Evolutionary conservation across 2,329 filamentous ascomycete species (phyloP), one percentile per base, ranked within the genome.

Genomic region (Teratosphaeria nubilosa): DNA sequence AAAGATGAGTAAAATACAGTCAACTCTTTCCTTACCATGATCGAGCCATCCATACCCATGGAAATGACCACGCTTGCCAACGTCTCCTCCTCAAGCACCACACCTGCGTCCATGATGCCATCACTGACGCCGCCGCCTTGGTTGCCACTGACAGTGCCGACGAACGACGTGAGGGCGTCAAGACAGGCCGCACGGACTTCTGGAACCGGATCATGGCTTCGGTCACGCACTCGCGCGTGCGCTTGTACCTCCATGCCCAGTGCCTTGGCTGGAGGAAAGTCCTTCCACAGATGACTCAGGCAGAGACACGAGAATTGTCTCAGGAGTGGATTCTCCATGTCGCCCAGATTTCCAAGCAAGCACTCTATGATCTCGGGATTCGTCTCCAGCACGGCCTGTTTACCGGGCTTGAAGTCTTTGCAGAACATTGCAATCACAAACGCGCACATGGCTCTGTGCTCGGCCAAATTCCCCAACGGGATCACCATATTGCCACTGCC

Each of bases 401-500:
- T 91, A 1, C 92, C 94, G 62, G 94, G 90, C 63, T 87, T 88
- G 73, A 96, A 96, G 63, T 88, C 88, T 70, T 94, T 95, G 82
- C 94, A 99, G 62, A 99, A 90, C 82, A 96, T 95, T 27, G 92
- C 88, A 50, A 97, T 84, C 61, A 99, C 96, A 70, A 99, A 99
- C 1, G 94, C 91, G 72, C 94, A 97, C 94, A 99, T 99, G 51
- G 94, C 94, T 69, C 95, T 90, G 77, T 99, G 94, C 75, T 97
- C 94, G 65, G 91, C 90, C 57, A 86, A 86, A 69, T 96, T 95
- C 34, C 87, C 85, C 24, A 96, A 87, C 0, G 91, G 90, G 54
- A 97, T 86, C 16, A 22, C 41, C 41, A 48, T 48, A 11, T 48
- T 48, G 16, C 41, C 41, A 22, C 41, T 22, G 16, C 30, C 37